Evolutionary conservation across 2,329 filamentous ascomycete genomes (phyloP).

Genomic region (Pestalotiopsis sp.): DNA sequence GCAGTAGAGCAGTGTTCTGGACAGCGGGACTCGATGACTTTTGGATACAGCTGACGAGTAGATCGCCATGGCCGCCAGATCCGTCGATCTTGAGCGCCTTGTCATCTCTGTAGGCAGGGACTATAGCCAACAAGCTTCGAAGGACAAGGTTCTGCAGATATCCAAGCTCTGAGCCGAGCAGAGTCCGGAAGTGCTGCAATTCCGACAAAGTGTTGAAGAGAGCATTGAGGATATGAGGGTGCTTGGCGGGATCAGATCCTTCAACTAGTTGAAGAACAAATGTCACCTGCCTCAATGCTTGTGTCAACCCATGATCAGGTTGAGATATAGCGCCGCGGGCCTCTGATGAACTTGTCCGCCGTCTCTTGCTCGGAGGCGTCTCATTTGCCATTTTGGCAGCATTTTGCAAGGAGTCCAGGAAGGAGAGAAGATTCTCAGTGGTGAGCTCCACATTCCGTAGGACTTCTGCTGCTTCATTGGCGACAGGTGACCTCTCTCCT

Average conservation of each 20-base stretch:
- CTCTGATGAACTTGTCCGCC: slow-evolving; percentile 63
- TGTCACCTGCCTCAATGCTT: slow-evolving; percentile 73
- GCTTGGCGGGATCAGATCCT: slow-evolving; percentile 70
- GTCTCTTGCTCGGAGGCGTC: slow-evolving; percentile 72
- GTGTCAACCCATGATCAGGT: slow-evolving; percentile 19
- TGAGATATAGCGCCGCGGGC: slow-evolving; percentile 47
- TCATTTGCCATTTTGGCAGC: slow-evolving; percentile 72
- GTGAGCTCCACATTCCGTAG: slow-evolving; percentile 73
- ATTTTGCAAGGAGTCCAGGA: slow-evolving; percentile 73
- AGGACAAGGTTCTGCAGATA: slow-evolving; percentile 88
- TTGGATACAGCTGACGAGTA: slow-evolving; percentile 92
- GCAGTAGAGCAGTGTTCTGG: slow-evolving; percentile 84
- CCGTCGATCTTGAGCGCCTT: slow-evolving; percentile 68
- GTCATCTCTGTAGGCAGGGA: slow-evolving; percentile 70
- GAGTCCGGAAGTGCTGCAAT: slow-evolving; percentile 78
- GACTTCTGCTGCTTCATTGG: slow-evolving; percentile 68
- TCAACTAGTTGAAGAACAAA: slow-evolving; percentile 89
- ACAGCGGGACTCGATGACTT: slow-evolving; percentile 90
- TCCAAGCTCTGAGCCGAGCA: slow-evolving; percentile 82
- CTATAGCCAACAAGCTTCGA: slow-evolving; percentile 78
- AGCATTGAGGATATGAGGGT: slow-evolving; percentile 73
- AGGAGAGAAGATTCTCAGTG: slow-evolving; percentile 68
- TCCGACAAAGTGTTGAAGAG: slow-evolving; percentile 86
- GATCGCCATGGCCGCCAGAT: slow-evolving; percentile 79
- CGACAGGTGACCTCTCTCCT: slow-evolving; percentile 39